These are phyloP conservation scores for Xerocomellus intermedius DNA, from an alignment of 768 basidiomycete species.

Conservation along the genomic window DNA sequence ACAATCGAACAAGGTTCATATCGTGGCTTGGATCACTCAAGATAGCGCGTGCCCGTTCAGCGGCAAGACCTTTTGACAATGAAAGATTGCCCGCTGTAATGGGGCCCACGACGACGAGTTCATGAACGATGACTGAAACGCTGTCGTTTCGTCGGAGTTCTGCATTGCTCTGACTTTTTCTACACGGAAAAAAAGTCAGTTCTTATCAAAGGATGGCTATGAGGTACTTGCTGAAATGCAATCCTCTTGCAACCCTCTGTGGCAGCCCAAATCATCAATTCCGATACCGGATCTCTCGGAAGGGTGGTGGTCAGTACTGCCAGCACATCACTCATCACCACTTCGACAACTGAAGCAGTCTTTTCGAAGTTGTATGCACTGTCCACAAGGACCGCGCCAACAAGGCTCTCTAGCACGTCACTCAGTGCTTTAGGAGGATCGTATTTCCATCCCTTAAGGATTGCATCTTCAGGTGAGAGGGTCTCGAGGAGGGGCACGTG, in stretches of 20 bases:
- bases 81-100: slow-evolving; percentile 54
- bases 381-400: slow-evolving; percentile 84
- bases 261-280: slow-evolving; percentile 66
- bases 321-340: slow-evolving; percentile 67
- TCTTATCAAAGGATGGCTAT: not conserved
- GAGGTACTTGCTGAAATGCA: slow-evolving; percentile 42
- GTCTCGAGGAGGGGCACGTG: slow-evolving; percentile 60
- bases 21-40: slow-evolving; percentile 49
- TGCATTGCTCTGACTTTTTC: slow-evolving; percentile 44
- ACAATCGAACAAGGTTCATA: slow-evolving; percentile 43
- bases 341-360: slow-evolving; percentile 57
- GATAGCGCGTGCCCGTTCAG: slow-evolving; percentile 57
- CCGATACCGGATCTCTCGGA: slow-evolving; percentile 69
- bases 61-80: slow-evolving; percentile 66
- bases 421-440: slow-evolving; percentile 85
- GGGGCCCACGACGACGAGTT: slow-evolving; percentile 53
- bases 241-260: slow-evolving; percentile 54
- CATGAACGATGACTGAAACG: slow-evolving; percentile 61
- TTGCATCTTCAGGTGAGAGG: slow-evolving; percentile 57
- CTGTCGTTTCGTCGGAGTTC: slow-evolving; percentile 48
- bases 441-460: slow-evolving; percentile 72
- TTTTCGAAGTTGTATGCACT: slow-evolving; percentile 71
- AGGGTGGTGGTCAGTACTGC: slow-evolving; percentile 56
- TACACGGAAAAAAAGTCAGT: slow-evolving; percentile 13
- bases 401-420: slow-evolving; percentile 81